These are phyloP conservation scores for Sphaerulina musiva DNA, from an alignment of 2,329 filamentous ascomycete genomes.

Conservation along the genomic window DNA sequence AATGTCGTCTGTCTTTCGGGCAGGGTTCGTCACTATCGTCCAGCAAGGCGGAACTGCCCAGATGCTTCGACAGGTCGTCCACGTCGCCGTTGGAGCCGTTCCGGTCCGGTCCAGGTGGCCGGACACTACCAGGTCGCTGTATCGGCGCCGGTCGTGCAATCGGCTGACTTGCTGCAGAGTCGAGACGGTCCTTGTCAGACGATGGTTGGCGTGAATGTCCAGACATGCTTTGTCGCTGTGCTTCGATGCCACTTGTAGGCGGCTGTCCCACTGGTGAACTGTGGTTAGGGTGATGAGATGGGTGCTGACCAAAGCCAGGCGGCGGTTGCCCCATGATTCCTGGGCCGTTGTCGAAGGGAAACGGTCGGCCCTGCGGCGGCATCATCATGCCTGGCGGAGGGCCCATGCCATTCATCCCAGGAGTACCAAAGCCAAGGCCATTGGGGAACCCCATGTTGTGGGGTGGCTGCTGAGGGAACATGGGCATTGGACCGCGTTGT, in stretches of 20 bases:
- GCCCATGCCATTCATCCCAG: constrained; percentile 50
- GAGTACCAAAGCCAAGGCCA: constrained; percentile 43
- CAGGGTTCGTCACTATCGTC: constrained; percentile 62
- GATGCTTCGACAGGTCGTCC: constrained; percentile 49
- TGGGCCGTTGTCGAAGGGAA: constrained; percentile 45
- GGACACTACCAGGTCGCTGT: constrained; percentile 71
- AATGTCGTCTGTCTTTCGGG: constrained; percentile 39
- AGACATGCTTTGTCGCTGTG: constrained; percentile 35
- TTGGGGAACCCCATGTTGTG: constrained; percentile 44
- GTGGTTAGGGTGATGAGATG: constrained; percentile 31
- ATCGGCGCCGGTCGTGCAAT: constrained; percentile 82
- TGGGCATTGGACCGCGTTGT: constrained; percentile 49
- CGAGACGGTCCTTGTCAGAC: constrained; percentile 52
- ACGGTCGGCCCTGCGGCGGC: constrained; percentile 46
- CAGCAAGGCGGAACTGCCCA: constrained; percentile 85
- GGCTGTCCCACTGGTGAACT: constrained; percentile 32
- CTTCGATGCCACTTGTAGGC: constrained; percentile 27
- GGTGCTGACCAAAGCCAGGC: constrained; percentile 49
- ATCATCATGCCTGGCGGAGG: constrained; percentile 50
- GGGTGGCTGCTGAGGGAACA: constrained; percentile 48
- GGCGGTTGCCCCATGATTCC: constrained; percentile 28
- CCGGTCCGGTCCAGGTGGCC: constrained; percentile 41
- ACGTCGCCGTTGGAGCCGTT: constrained; percentile 49
- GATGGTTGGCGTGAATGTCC: constrained; percentile 71
- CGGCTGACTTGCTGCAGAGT: constrained; percentile 59